These are phyloP conservation scores for Capsella rubella DNA, from an alignment of 441 rosid genomes.

Conservation along the genomic window DNA sequence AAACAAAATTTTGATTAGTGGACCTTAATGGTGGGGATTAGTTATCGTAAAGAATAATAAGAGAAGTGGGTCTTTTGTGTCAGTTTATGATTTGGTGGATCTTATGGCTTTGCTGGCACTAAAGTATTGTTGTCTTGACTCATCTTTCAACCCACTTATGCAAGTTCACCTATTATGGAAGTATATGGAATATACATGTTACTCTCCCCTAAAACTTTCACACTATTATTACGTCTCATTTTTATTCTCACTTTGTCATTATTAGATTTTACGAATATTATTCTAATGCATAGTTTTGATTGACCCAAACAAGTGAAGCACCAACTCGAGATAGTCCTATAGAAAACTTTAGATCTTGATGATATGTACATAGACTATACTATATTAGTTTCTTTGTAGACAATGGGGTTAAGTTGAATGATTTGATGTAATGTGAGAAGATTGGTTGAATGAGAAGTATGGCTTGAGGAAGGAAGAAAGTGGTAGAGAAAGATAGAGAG, in stretches of 20 bases:
- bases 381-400: too few species aligned
- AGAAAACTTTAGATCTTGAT: background rate
- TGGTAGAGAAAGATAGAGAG: conserved; percentile 1
- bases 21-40: conserved; percentile 49
- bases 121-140: conserved; percentile 46
- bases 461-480: conserved; percentile 21
- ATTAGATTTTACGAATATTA: conserved; percentile 20
- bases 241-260: conserved; percentile 17
- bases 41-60: conserved; percentile 37
- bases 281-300: conserved; percentile 3
- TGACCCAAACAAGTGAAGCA: conserved; percentile 23
- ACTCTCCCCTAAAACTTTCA: conserved; percentile 27
- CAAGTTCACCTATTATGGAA: conserved; percentile 42
- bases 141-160: conserved; percentile 46
- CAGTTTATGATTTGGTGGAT: conserved; percentile 45
- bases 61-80: conserved; percentile 46
- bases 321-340: conserved; percentile 14
- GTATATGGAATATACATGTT: conserved; percentile 41
- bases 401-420: background rate
- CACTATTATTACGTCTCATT: conserved; percentile 14
- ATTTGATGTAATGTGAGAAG: conserved; percentile 9
- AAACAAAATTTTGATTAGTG: conserved; percentile 26
- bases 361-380: background rate
- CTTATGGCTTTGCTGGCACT: conserved; percentile 48
- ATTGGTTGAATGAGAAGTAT: conserved; percentile 23